Evolutionary conservation across 176 grass and related monocot genomes (phyloP).

Genomic region (Oryza punctata): DNA sequence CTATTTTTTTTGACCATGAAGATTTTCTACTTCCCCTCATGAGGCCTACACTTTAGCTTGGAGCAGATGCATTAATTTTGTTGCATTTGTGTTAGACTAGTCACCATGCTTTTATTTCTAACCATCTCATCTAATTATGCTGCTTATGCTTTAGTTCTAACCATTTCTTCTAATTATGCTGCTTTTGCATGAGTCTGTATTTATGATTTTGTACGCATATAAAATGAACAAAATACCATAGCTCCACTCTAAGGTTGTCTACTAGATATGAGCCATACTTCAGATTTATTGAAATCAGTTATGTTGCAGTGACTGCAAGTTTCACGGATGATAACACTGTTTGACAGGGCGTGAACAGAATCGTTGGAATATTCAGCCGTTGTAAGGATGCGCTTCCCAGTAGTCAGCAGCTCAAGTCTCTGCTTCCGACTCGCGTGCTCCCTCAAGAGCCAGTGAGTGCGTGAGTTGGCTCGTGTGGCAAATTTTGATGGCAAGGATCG

Average conservation of each 20-base stretch:
- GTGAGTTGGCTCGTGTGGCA: background rate
- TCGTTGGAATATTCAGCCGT: slow-evolving; percentile 50
- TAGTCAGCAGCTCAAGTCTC: slow-evolving; percentile 36
- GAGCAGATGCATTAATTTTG: background rate
- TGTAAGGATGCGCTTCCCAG: slow-evolving; percentile 40
- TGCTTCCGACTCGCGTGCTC: slow-evolving; percentile 35
- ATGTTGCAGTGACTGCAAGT: background rate
- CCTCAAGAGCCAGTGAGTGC: slow-evolving; percentile 23
- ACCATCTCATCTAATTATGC: background rate
- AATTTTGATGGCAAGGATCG: background rate
- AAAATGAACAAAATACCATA: background rate
- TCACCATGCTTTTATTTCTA: background rate
- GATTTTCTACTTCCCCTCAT: background rate
- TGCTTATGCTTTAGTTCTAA: background rate
- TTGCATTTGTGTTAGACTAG: slow-evolving; percentile 1
- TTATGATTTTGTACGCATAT: background rate
- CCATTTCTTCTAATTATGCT: background rate
- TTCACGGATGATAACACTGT: slow-evolving; percentile 1
- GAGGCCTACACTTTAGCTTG: background rate
- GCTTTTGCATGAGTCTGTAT: background rate
- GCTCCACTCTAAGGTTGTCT: background rate
- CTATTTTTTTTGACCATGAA: background rate
- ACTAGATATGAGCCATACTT: background rate
- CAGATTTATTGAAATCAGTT: background rate
- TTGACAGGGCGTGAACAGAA: slow-evolving; percentile 34